Evolutionary conservation across 2,329 filamentous ascomycete species (phyloP), one percentile per base, ranked within the genome.

Genomic region (Colletotrichum brevisporum): DNA sequence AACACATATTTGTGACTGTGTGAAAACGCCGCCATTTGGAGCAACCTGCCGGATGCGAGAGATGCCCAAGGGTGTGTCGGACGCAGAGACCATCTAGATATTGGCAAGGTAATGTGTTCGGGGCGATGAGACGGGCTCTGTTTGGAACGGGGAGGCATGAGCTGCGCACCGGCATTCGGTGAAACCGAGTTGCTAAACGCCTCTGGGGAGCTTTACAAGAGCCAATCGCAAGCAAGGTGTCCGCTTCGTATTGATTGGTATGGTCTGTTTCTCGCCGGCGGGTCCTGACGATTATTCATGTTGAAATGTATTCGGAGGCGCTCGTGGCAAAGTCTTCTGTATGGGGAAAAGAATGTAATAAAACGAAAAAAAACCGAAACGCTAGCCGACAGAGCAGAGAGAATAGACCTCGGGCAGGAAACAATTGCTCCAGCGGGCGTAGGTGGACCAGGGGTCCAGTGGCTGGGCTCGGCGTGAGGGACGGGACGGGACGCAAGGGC

Each of bases 101-200:
- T 21, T 21, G 18, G 45, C 45, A 6, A 48, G 15, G 9, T n/a
- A 24, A 6, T 21, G 10, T 24, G 6, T n/a, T 18, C 27, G 21
- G 47, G 21, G 36, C 21, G 21, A 51, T 51, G 61, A 63, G 27
- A 63, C 63, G 57, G 52, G 45, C 51, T 4, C 52, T 48, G 63
- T 67, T 61, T 61, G 67, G 51, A 57, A 67, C 31, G 51, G 45
- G 43, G 36, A 15, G 36, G 43, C 18, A 39, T n/a, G 16, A 39
- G 36, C 39, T 67, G 51, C 41, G 66, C 66, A 58, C 54, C 41
- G 65, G 50, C 54, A 10, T 31, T 43, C 48, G 43, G 48, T 68
- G 60, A 59, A 64, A 68, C 61, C 39, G 48, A 64, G 31, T 27
- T 26, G 52, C 48, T 15, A 31, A 57, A 48, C 24, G 18, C 39